A percentile compares a stretch with the other conserved stretches of the same genome.
These are phyloP conservation scores for Neltuma alba DNA, from an alignment of 306 rosid species.

Conservation along the genomic window DNA sequence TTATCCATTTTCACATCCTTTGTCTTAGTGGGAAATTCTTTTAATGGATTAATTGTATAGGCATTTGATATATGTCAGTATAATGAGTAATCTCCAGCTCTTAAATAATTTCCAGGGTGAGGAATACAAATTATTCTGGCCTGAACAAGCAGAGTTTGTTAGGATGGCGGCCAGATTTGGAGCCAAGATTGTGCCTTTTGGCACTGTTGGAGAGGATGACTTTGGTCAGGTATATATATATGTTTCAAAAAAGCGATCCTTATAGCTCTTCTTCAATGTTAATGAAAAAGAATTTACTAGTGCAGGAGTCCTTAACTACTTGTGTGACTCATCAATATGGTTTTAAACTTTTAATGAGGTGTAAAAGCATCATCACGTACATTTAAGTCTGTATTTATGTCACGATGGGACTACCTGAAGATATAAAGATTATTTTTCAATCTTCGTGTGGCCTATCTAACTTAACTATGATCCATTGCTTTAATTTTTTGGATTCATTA, in stretches of 20 bases:
- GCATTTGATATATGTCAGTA: constrained; percentile 6
- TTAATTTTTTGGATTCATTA: constrained; percentile 6
- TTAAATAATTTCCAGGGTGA: constrained; percentile 63
- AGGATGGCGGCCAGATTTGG: constrained; percentile 93
- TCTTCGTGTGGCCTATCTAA: constrained; percentile 2
- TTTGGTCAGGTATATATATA: constrained; percentile 72
- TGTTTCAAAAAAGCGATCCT: background rate
- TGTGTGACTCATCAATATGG: background rate
- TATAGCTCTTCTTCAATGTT: no score
- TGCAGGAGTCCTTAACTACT: no score
- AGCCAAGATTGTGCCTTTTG: constrained; percentile 89
- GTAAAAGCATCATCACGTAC: background rate
- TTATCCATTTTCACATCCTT: background rate
- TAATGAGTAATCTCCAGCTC: background rate
- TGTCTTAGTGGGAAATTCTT: constrained; percentile 6
- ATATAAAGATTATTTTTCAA: no score
- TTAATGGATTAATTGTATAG: background rate
- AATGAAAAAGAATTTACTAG: no score
- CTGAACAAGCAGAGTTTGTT: constrained; percentile 86
- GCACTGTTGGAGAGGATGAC: constrained; percentile 91
- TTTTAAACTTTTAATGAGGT: background rate
- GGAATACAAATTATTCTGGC: constrained; percentile 88
- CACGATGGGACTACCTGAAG: background rate
- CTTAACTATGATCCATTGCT: no score
- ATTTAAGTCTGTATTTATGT: background rate